phyloP scores from a whole-genome alignment of 345 rosid species.

The Eucalyptus cladocalyx region DNA sequence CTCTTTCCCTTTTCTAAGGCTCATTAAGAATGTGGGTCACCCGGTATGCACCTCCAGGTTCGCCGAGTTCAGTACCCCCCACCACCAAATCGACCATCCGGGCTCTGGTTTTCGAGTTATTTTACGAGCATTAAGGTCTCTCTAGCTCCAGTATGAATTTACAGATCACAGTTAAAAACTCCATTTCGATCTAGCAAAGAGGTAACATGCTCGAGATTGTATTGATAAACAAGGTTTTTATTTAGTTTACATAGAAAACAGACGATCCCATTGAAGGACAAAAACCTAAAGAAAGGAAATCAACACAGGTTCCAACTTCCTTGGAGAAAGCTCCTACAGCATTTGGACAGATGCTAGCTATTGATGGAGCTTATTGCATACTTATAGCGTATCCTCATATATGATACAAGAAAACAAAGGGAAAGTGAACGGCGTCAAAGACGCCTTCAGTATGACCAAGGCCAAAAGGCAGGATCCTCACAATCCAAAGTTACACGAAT shows the following conservation, averaged over 20 bases:
- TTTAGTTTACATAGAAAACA: background rate
- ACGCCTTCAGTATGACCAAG: constrained; percentile 20
- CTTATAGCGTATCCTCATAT: background rate
- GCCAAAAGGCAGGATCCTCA: constrained; percentile 51
- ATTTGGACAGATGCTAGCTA: background rate
- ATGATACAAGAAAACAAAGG: background rate
- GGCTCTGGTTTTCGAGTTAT: background rate
- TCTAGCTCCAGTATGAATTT: background rate
- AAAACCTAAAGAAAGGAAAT: background rate
- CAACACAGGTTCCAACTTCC: background rate
- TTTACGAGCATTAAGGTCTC: background rate
- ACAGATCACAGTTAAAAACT: background rate
- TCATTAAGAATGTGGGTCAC: background rate
- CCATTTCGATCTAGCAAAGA: background rate
- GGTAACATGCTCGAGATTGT: background rate
- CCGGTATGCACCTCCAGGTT: background rate
- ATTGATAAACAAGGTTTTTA: background rate
- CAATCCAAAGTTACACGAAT: constrained; percentile 31
- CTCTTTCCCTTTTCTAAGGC: background rate
- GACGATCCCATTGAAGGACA: background rate
- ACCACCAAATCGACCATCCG: background rate
- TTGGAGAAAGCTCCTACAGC: background rate
- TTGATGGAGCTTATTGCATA: background rate
- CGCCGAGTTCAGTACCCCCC: background rate
- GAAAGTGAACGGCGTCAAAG: background rate